Conservation (phyloP, 2,329 filamentous ascomycete species). For the Drechslerella dactyloides region DNA sequence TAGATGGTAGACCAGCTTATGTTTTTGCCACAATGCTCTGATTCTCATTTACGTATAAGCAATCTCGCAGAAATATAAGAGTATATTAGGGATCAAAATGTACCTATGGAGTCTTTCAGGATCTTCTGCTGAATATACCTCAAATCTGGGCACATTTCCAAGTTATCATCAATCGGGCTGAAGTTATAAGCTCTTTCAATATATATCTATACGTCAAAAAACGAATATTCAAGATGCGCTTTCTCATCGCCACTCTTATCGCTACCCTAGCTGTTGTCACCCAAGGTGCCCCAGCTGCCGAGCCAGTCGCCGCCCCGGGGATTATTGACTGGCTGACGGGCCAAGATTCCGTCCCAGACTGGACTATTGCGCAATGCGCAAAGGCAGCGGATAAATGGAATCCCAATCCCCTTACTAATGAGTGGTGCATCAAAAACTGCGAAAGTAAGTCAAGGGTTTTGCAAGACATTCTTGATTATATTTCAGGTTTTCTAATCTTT, state of each 20-base stretch:
- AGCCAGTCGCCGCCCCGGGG: constrained; percentile 10
- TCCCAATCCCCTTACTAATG: constrained; percentile 19
- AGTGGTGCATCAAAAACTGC: constrained; percentile 29
- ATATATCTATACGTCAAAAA: background rate
- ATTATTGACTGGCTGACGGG: constrained; percentile 22
- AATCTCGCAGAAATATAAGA: no score
- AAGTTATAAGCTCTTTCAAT: no score
- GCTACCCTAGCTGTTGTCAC: constrained; percentile 23
- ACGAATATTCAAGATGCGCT: constrained; percentile 24
- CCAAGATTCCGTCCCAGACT: constrained; percentile 19
- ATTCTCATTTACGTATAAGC: no score
- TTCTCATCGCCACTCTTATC: constrained; percentile 13
- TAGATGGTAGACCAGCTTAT: no score
- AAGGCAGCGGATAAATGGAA: constrained; percentile 2
- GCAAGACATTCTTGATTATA: background rate
- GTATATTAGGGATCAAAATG: no score
- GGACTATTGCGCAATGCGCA: constrained; percentile 12
- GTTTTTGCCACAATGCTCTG: no score
- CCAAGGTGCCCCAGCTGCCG: constrained; percentile 12
- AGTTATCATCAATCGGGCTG: background rate
- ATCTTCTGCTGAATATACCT: constrained; percentile 1
- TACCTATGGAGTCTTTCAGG: no score
- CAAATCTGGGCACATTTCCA: background rate
- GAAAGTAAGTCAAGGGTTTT: constrained; percentile 13
- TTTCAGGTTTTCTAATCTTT: background rate